Evolutionary conservation across 495 filamentous ascomycete genomes (phyloP).

Genomic region (Opeltia flavorubescens): DNA sequence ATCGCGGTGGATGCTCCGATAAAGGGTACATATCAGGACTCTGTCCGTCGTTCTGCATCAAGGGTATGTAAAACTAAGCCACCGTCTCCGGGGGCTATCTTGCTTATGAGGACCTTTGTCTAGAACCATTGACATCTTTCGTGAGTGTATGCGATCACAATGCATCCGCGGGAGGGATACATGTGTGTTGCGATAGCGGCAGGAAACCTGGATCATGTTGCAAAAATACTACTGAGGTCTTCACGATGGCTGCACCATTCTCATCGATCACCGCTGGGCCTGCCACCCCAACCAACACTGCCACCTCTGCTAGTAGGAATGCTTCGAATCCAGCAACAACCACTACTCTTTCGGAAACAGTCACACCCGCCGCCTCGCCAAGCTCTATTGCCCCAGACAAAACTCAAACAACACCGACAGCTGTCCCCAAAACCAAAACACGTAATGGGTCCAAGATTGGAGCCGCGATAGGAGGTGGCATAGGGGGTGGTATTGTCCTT

Average conservation of each 20-base stretch:
- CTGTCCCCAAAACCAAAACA: not conserved
- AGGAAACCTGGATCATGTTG: not conserved
- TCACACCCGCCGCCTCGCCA: no score
- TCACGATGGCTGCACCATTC: not conserved
- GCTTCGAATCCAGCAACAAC: not conserved
- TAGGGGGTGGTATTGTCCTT: not conserved
- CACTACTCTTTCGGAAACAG: not conserved
- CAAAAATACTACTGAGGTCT: not conserved
- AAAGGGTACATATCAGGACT: not conserved
- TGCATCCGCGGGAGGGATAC: not conserved
- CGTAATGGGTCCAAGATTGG: not conserved
- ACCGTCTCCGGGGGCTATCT: no score
- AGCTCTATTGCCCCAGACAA: no score
- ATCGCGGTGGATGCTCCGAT: constrained; percentile 11
- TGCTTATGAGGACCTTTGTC: no score
- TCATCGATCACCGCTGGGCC: not conserved
- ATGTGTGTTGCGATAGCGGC: constrained; percentile 3
- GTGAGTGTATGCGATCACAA: not conserved
- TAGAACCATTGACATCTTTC: not conserved
- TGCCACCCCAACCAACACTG: not conserved
- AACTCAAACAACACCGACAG: not conserved
- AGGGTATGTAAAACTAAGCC: constrained; percentile 3
- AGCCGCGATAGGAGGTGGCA: not conserved
- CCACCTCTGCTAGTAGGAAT: not conserved
- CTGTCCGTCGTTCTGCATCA: constrained; percentile 7